phyloP scores from a whole-genome alignment of 176 grass and related monocot species.

The Tillandsia fasciculata region DNA sequence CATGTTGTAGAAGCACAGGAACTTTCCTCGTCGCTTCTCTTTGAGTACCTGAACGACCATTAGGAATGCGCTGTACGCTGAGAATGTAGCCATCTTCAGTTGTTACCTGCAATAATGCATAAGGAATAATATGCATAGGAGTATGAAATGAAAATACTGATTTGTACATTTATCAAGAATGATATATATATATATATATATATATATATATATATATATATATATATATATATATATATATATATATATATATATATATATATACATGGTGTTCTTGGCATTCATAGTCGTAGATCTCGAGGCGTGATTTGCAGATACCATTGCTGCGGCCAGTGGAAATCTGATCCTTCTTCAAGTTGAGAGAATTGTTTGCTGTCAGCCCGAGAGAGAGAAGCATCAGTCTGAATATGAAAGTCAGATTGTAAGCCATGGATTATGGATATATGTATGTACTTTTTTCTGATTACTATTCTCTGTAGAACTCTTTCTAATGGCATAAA shows the following conservation, averaged over 20 bases:
- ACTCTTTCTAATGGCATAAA: no score
- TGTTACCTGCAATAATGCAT: slow-evolving; percentile 28
- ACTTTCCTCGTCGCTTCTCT: slow-evolving; percentile 7
- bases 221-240: no score
- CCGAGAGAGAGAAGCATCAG: no score
- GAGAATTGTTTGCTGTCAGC: no score
- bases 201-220: no score
- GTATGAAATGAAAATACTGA: neutral
- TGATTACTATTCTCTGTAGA: no score
- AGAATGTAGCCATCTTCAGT: slow-evolving; percentile 63
- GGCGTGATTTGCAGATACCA: slow-evolving; percentile 37
- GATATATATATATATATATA: neutral
- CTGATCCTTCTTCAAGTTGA: no score
- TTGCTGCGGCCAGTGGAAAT: no score
- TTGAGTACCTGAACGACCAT: slow-evolving; percentile 11
- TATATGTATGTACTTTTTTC: no score
- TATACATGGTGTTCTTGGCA: slow-evolving; percentile 46
- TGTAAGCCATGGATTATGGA: no score
- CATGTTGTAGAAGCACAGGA: slow-evolving; percentile 46
- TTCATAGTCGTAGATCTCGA: slow-evolving; percentile 42
- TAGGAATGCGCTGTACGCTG: slow-evolving; percentile 42
- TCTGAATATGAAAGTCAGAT: no score
- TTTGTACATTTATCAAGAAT: neutral
- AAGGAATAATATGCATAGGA: neutral
- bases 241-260: no score